A percentile compares a stretch with the other conserved stretches of the same genome.
Conservation (phyloP, 805 yeast species). For the Diddensiella santjacobensis region DNA sequence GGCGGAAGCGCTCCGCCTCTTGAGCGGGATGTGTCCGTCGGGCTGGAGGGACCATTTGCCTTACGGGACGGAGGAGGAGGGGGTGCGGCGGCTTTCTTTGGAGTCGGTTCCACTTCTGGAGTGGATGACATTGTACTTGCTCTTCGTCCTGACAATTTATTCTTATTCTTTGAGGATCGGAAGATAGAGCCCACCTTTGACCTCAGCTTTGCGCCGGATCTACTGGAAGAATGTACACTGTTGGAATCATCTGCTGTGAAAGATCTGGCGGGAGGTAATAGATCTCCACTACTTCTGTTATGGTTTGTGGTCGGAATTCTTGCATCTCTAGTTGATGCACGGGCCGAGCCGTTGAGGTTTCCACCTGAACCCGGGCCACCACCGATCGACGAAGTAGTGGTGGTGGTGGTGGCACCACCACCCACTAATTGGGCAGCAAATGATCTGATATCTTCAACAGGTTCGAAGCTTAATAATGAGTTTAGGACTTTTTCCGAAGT, state of each 20-base stretch:
- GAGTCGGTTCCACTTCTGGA: not conserved
- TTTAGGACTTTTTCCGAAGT: slow-evolving; percentile 63
- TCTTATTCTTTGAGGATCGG: slow-evolving; percentile 24
- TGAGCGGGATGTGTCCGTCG: not conserved
- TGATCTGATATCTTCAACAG: slow-evolving; percentile 55
- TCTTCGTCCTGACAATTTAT: not conserved
- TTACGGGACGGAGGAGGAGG: slow-evolving; percentile 26
- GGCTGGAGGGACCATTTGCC: slow-evolving; percentile 17
- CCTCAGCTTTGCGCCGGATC: slow-evolving; percentile 24
- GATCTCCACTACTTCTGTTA: not conserved
- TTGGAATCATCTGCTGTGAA: slow-evolving; percentile 14
- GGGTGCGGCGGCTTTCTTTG: slow-evolving; percentile 11
- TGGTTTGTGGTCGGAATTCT: not conserved
- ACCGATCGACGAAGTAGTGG: slow-evolving; percentile 8
- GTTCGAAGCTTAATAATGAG: slow-evolving; percentile 59
- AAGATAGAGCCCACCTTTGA: slow-evolving; percentile 37
- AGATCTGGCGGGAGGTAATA: slow-evolving; percentile 4
- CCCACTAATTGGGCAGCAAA: slow-evolving; percentile 43
- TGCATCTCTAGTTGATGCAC: slow-evolving; percentile 5
- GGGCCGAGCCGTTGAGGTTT: slow-evolving; percentile 8
- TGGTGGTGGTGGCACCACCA: slow-evolving; percentile 9
- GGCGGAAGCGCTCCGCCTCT: slow-evolving; percentile 4
- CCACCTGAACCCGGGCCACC: slow-evolving; percentile 4
- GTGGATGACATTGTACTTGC: slow-evolving; percentile 7
- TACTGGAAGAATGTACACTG: slow-evolving; percentile 17